A percentile compares a stretch with the other conserved stretches of the same genome.
phyloP scores from a whole-genome alignment of 75 land plant species.

The Picea sitchensis region DNA sequence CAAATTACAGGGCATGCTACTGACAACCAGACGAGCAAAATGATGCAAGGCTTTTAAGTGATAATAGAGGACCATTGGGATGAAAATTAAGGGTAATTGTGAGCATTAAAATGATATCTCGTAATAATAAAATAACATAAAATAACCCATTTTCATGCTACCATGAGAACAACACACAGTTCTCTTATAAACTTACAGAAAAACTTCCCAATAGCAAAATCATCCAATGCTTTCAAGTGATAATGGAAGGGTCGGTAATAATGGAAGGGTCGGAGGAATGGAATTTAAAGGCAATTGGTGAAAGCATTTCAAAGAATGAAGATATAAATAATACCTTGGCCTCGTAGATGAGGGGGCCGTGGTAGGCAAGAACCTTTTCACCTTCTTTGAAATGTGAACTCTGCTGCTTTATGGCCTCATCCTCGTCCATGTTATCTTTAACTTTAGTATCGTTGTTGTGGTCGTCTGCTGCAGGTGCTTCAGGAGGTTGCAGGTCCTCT shows the following conservation, averaged over 20 bases:
- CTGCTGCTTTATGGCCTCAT: conserved; percentile 5
- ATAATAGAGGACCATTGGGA: too few species aligned
- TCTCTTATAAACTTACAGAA: too few species aligned
- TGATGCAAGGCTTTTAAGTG: too few species aligned
- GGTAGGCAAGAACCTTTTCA: conserved; percentile 90
- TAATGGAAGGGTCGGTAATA: background rate
- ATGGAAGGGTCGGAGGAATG: background rate
- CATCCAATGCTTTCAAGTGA: background rate
- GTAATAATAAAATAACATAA: too few species aligned
- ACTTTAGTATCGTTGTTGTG: background rate
- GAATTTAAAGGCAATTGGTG: background rate
- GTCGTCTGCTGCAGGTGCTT: background rate
- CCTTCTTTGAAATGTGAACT: conserved; percentile 56
- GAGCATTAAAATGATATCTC: too few species aligned
- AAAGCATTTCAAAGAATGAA: background rate
- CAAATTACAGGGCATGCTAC: too few species aligned
- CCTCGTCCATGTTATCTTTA: conserved; percentile 14
- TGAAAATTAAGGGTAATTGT: too few species aligned
- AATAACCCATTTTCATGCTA: too few species aligned
- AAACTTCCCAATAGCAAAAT: too few species aligned
- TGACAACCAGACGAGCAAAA: too few species aligned
- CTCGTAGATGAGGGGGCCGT: conserved; percentile 92
- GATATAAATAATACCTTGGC: conserved; percentile 54
- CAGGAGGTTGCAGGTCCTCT: conserved; percentile 10
- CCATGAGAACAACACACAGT: too few species aligned